Percentiles rank a stretch among this genome's conserved stretches.
Conservation (phyloP, 2,329 filamentous ascomycete genomes). For the Xylariales sp. region DNA sequence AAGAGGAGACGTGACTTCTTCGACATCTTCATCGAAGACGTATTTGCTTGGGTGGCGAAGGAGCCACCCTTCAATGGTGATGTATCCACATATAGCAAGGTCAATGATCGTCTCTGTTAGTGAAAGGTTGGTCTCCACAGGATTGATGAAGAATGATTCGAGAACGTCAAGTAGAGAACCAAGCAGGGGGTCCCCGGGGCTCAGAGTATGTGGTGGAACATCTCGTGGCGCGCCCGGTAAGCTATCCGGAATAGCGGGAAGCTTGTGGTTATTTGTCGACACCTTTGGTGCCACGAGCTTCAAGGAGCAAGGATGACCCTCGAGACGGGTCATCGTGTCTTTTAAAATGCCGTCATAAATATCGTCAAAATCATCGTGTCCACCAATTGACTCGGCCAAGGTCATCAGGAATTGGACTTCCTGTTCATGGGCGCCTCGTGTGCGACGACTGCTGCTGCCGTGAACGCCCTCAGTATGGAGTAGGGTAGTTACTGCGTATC, state of each 20-base stretch:
- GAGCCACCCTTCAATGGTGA: constrained; percentile 87
- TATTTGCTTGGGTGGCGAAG: constrained; percentile 66
- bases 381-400: constrained; percentile 64
- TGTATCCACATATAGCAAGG: constrained; percentile 77
- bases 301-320: constrained; percentile 69
- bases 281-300: constrained; percentile 60
- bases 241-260: constrained; percentile 50
- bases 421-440: constrained; percentile 67
- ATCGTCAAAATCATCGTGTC: constrained; percentile 65
- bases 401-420: constrained; percentile 69
- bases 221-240: constrained; percentile 58
- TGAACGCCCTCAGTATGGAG: constrained; percentile 61
- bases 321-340: constrained; percentile 64
- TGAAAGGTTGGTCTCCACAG: constrained; percentile 84
- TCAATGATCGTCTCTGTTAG: constrained; percentile 80
- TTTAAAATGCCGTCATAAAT: constrained; percentile 68
- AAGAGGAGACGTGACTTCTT: constrained; percentile 15
- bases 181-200: constrained; percentile 57
- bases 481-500: constrained; percentile 75
- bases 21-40: constrained; percentile 45
- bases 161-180: constrained; percentile 67
- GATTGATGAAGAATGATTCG: constrained; percentile 80
- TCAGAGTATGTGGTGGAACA: constrained; percentile 57
- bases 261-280: constrained; percentile 50
- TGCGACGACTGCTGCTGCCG: constrained; percentile 53